Evolutionary conservation across 164 flowering plant species (phyloP), one percentile per base, ranked within the genome.

Genomic region (Cinnamomum micranthum): DNA sequence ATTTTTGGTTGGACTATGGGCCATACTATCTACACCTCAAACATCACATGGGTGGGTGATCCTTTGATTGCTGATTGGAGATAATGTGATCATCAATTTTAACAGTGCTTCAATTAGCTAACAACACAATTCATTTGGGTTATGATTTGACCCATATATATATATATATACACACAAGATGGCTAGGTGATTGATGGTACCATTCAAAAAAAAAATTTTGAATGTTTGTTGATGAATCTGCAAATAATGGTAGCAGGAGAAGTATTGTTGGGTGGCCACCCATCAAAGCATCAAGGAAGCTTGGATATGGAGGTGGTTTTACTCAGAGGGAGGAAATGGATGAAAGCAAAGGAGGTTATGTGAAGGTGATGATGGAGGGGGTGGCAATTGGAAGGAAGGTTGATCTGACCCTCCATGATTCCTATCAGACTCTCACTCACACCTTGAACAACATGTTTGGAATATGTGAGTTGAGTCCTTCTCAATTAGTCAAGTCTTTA

Each of bases 351-450:
- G 28, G 62, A 33, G 47, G 67, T 11, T 4, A 75, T 58, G 92
- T 91, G 76, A 91, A 91, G 80, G 95, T 88, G 83, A 87, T 89
- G 79, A 89, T 91, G 91, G 90, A 91, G 24, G 93, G 95, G 0
- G 82, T 81, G 50, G 82, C 77, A 23, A 89, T 91, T 17, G 86
- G 83, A 63, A 86, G 95, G 73, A 91, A 91, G 77, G 74, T 91
- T 69, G 83, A 89, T 66, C 52, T 89, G 6, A 81, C 74, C 35
- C 78, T 71, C 20, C 82, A 78, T 67, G 64, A 75, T 20, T 88
- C 89, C 50, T 89, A 87, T 72, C 78, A 83, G 50, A 59, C 84
- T 0, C 87, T 89, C 2, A 72, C 24, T 4, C 14, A 27, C 67
- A 73, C 85, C 68, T 78, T 88, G 81, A 70, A 80, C 23, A 2